These are phyloP conservation scores for Dendrocalamus latiflorus DNA, from an alignment of 202 grass and related monocot genomes.

Conservation along the genomic window DNA sequence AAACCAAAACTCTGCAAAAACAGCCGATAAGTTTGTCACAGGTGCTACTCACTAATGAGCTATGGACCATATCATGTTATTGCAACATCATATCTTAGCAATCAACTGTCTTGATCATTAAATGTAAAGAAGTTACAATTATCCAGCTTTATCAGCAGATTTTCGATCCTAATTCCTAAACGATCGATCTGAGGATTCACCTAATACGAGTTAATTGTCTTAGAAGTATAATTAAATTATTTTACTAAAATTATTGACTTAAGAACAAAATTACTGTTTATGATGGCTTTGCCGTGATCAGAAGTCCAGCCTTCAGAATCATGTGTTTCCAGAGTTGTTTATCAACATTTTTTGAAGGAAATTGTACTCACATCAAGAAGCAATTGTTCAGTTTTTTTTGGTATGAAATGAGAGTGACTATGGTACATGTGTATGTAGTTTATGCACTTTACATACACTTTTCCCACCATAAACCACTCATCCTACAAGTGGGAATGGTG, in stretches of 20 bases:
- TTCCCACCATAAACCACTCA: neutral
- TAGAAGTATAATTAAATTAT: neutral
- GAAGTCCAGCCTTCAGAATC: neutral
- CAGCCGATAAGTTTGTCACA: neutral
- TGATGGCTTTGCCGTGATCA: neutral
- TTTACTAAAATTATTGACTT: neutral
- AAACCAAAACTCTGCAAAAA: neutral
- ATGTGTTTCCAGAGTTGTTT: slow-evolving; percentile 3
- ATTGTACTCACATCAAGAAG: neutral
- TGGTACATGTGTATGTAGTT: neutral
- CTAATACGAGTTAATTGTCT: neutral
- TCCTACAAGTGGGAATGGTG: neutral
- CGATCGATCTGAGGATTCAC: neutral
- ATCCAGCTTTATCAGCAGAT: neutral
- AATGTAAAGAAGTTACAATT: neutral
- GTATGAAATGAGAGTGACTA: neutral
- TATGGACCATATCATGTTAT: neutral
- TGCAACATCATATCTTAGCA: neutral
- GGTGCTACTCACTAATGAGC: neutral
- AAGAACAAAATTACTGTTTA: neutral
- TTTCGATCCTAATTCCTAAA: neutral
- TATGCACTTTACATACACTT: neutral
- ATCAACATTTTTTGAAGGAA: neutral
- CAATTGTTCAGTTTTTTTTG: neutral
- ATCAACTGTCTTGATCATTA: neutral